phyloP scores from a whole-genome alignment of 2,329 filamentous ascomycete species.

The Cladophialophora immunda region DNA sequence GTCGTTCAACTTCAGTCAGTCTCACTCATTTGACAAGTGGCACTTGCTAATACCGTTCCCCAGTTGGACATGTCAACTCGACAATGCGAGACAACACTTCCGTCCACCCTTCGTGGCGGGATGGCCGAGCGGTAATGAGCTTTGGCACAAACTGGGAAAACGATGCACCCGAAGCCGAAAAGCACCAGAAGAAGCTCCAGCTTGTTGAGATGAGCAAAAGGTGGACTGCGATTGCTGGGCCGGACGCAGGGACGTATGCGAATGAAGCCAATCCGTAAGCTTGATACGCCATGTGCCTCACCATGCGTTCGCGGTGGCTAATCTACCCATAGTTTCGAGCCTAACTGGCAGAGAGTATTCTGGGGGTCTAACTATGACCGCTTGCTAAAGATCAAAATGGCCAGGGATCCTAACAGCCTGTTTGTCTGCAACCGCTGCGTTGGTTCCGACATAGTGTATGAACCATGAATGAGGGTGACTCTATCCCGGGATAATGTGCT shows the following conservation, averaged over 20 bases:
- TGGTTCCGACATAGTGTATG: conserved; percentile 47
- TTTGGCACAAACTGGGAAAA: conserved; percentile 44
- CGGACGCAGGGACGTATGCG: conserved; percentile 43
- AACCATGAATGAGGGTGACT: conserved; percentile 36
- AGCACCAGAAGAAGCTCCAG: conserved; percentile 38
- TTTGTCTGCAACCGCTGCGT: conserved; percentile 62
- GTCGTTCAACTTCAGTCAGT: conserved; percentile 46
- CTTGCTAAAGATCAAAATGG: conserved; percentile 56
- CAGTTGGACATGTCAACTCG: conserved; percentile 45
- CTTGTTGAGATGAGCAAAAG: conserved; percentile 43
- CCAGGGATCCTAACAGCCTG: conserved; percentile 58
- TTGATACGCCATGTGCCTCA: neutral
- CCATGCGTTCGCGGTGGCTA: neutral
- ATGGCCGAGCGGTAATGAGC: conserved; percentile 42
- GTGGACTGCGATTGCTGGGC: conserved; percentile 42
- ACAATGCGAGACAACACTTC: conserved; percentile 43
- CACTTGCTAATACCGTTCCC: conserved; percentile 13
- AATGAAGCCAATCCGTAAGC: conserved; percentile 39
- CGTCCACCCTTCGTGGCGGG: conserved; percentile 43
- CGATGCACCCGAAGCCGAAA: conserved; percentile 41
- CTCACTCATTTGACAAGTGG: neutral
- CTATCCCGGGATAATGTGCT: too few species aligned
- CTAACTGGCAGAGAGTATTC: conserved; percentile 44
- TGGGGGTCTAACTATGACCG: conserved; percentile 54
- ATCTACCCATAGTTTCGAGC: conserved; percentile 41